Evolutionary conservation across 2,329 filamentous ascomycete genomes (phyloP).

Genomic region (Shiraia sp.): DNA sequence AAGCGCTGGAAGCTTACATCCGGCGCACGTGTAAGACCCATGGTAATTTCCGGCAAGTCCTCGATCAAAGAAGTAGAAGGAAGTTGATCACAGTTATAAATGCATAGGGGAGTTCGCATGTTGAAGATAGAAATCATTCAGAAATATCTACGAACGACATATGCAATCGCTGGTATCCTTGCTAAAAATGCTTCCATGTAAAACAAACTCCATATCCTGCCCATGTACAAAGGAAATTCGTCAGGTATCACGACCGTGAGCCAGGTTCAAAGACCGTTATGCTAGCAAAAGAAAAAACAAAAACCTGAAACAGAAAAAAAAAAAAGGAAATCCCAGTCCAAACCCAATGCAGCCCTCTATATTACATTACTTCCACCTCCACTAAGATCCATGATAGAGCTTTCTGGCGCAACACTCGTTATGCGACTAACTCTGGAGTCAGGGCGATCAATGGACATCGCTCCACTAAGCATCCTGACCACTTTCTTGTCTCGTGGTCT

Average conservation of each 20-base stretch:
- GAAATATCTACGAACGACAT: not conserved
- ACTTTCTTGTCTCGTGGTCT: slow-evolving; percentile 52
- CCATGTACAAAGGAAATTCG: slow-evolving; percentile 14
- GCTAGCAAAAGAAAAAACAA: slow-evolving; percentile 5
- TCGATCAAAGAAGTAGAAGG: not conserved
- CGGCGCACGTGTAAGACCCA: not conserved
- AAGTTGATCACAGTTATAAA: too few species aligned
- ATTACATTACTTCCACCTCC: slow-evolving; percentile 32
- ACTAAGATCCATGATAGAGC: slow-evolving; percentile 41
- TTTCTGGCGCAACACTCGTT: slow-evolving; percentile 37
- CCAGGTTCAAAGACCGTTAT: slow-evolving; percentile 12
- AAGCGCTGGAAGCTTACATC: not conserved
- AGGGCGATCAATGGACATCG: slow-evolving; percentile 51
- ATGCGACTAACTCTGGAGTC: slow-evolving; percentile 27
- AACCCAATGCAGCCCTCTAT: slow-evolving; percentile 20
- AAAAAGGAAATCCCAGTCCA: slow-evolving; percentile 2
- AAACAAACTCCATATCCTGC: slow-evolving; percentile 3
- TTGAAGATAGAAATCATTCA: too few species aligned
- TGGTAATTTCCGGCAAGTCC: not conserved
- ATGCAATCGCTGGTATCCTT: not conserved
- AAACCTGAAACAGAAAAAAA: slow-evolving; percentile 3
- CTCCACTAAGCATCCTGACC: slow-evolving; percentile 54
- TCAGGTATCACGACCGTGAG: slow-evolving; percentile 14
- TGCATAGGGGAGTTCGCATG: not conserved
- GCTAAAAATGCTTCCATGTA: not conserved